Base-by-base conservation (phyloP, 192 early-diverging fungal genomes). In the Coemansia pectinata region DNA sequence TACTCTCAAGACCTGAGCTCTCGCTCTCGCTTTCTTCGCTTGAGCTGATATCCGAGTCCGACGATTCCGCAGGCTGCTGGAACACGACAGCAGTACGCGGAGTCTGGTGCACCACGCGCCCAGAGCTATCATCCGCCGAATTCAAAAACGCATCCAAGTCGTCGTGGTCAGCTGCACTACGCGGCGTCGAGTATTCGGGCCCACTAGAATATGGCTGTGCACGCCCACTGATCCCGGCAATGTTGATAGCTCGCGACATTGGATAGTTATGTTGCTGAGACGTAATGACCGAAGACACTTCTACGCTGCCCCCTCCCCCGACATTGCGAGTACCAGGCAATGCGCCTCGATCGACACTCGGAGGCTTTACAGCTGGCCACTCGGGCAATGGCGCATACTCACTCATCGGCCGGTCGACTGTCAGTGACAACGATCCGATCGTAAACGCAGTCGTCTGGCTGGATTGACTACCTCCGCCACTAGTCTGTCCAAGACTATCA, bases 371-470 rank as follows among this genome's bases (percentile, higher is more conserved):
- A 19, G 41, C 4, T 1, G 94, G 89, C 91, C 93, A 97, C 33
- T 92, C 90, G 6, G 94, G 90, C 60, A 99, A 79, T 11, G 89
- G 78, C 52, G 88, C 85, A 73, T 97, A 97, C 17, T 92, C 92
- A 12, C 79, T 72, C 45, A 91, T 67, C 7, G 73, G 50, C 6
- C 86, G 87, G 45, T 85, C 85, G 36, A 90, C 63, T 2, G 90
- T 72, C 61, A 90, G 82, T 8, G 92, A 88, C 69, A 93, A 75
- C 39, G 89, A 90, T 15, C 87, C 89, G 40, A 92, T 73, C 40
- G 83, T 90, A 72, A 85, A 90, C 10, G 8, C 21, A 85, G 73
- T 15, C 38, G 17, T 38, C 41, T 5, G 62, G 67, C 42, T 5
- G 25, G 7, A n/a, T 11, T n/a, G 52, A 15, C 23, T 33, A 47